Evolutionary conservation across 345 rosid species (phyloP), one percentile per base, ranked within the genome.

Genomic region (Acer campestre): DNA sequence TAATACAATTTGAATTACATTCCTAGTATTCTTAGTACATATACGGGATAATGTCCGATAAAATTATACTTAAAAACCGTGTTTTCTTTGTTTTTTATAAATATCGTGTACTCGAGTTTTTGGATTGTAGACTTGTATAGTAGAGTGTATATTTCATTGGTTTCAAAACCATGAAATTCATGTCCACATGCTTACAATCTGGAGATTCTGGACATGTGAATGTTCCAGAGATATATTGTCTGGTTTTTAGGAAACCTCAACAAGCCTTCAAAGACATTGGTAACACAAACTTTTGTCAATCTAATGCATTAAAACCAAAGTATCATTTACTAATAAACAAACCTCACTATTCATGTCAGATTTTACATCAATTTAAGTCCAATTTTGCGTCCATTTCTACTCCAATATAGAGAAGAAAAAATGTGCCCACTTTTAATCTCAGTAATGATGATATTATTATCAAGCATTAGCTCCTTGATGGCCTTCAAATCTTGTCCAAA

Each of bases 401-500:
- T 17, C 23, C 12, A 13, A 29, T 29, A 11, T 20, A 38, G 14
- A 38, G 31, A 71, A 5, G 48, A 38, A 22, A 38, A 71, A 71
- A 42, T 71, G 66, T 71, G 14, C 20, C 66, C 66, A 27, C 70
- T 73, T 71, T 62, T 70, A 40, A 51, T 78, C 22, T 16, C 71
- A 20, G 2, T 65, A 29, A 38, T 35, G 10, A 14, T 25, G n/a
- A 14, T 72, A n/a, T 49, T 65, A 20, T 68, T 48, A 71, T 78
- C 38, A 35, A 35, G 71, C 42, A 46, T 61, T 27, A 44, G 79
- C 53, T 71, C 22, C 82, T 85, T 66, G 82, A 81, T 4, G 46
- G 69, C 85, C 84, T 86, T 67, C 80, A 88, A 48, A 23, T 77
- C 74, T 7, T 83, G 88, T 69, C 77, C 75, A 1, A 82, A 78